Base-by-base conservation (phyloP, 2,329 filamentous ascomycete genomes). In the Claviceps sorghi region DNA sequence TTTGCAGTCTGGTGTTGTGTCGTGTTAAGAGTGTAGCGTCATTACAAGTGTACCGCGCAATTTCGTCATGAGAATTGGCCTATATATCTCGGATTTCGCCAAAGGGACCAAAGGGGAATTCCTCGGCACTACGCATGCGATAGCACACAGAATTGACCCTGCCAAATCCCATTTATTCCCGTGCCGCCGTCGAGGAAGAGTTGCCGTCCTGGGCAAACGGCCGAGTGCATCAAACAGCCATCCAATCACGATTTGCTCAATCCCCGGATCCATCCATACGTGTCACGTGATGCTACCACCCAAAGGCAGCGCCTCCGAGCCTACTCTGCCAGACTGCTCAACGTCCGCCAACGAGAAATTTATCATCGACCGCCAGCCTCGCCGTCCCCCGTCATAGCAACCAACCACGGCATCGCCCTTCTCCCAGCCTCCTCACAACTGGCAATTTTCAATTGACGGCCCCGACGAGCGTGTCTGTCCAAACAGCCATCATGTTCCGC, bases 401-500 rank as follows among this genome's bases (percentile, higher is more conserved):
- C 19, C 41, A 29, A 32, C 19, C 19, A 29, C 41, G 32, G 26
- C 32, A 38, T 26, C 32, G 8, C n/a, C n/a, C 7, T n/a, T 15
- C 21, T 26, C n/a, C 6, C 30, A 32, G 4, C n/a, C 38, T 19
- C 21, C 47, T 22, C 43, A 32, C 43, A n/a, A 17, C 43, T 3
- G 21, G 38, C 58, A 60, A 58, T 58, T 55, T 34, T 52, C 51
- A 32, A 43, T 50, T 34, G n/a, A 34, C 8, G 26, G n/a, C 30
- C 34, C n/a, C 38, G 26, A 21, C 38, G 19, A 44, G 6, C 26
- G 22, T 17, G 42, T 11, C 15, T 17, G 6, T 29, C 15, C 42
- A 29, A 17, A 17, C 34, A 22, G 17, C 4, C 42, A 29, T 44
- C 50, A 97, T 97, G 91, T 89, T 96, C 79, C 87, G 91, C 75